Percentiles rank a stretch among this genome's conserved stretches.
Evolutionary conservation across 805 yeast genomes (phyloP).

Genomic region (Allodekkera sacchari): DNA sequence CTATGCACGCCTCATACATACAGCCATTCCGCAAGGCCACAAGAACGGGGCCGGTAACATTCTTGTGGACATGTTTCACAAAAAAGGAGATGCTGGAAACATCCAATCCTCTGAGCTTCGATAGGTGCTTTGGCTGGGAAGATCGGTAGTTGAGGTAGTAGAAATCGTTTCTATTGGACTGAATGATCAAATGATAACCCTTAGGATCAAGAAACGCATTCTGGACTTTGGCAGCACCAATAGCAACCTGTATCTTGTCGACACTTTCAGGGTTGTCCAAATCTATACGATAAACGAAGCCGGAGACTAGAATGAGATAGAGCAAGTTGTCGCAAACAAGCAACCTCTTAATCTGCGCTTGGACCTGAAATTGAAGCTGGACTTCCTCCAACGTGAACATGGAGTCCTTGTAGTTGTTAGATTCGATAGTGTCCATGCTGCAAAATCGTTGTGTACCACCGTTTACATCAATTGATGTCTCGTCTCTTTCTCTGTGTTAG

Average conservation of each 20-base stretch:
- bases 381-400: constrained; percentile 23
- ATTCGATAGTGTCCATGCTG: constrained; percentile 17
- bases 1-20: constrained; percentile 39
- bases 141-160: constrained; percentile 38
- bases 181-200: constrained; percentile 44
- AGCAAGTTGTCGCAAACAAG: constrained; percentile 49
- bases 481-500: no score
- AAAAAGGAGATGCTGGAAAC: constrained; percentile 35
- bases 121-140: constrained; percentile 31
- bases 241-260: constrained; percentile 27
- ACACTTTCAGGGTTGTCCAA: constrained; percentile 58
- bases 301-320: constrained; percentile 43
- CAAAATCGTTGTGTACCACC: no score
- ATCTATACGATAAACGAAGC: constrained; percentile 55
- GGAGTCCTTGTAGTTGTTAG: constrained; percentile 3
- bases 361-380: constrained; percentile 25
- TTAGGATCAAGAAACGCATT: constrained; percentile 40
- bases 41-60: constrained; percentile 37
- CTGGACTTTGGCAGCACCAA: constrained; percentile 18
- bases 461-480: no score
- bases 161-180: constrained; percentile 38
- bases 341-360: constrained; percentile 34
- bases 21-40: constrained; percentile 41
- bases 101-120: constrained; percentile 37
- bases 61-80: constrained; percentile 16